Conservation (phyloP, 345 rosid species). For the Ceriops tagal region DNA sequence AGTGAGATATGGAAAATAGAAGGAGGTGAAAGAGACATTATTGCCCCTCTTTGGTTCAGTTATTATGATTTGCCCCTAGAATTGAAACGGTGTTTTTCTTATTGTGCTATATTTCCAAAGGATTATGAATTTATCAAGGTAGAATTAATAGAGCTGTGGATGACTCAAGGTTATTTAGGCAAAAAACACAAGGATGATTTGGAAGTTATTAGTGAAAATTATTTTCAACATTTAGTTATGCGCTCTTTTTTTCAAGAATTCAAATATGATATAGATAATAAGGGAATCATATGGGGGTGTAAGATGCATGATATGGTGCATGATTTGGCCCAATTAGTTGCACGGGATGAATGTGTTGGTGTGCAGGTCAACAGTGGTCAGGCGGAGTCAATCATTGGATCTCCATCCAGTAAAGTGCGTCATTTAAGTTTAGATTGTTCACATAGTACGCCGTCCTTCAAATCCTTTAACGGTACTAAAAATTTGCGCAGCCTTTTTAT, state of each 20-base stretch:
- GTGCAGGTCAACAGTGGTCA: no score
- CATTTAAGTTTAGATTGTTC: no score
- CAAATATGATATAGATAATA: no score
- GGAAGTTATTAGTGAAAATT: not conserved
- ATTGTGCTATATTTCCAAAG: constrained; percentile 14
- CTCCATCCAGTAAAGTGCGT: no score
- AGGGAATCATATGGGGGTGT: no score
- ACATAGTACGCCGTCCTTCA: no score
- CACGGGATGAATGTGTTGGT: no score
- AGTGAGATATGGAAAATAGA: constrained; percentile 17
- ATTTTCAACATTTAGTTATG: not conserved
- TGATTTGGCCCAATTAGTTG: no score
- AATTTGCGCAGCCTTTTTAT: no score
- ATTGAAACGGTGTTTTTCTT: constrained; percentile 2
- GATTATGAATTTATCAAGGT: not conserved
- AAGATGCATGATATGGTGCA: no score
- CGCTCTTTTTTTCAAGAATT: not conserved
- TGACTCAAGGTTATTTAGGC: constrained; percentile 15
- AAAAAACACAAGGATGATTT: not conserved
- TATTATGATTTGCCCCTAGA: not conserved
- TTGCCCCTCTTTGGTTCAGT: constrained; percentile 15
- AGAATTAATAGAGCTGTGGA: constrained; percentile 9
- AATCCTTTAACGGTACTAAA: no score
- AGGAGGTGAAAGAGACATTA: constrained; percentile 8
- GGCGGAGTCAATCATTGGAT: no score